phyloP scores from a whole-genome alignment of 2,329 filamentous ascomycete species.

The Pestalotiopsis sp. region DNA sequence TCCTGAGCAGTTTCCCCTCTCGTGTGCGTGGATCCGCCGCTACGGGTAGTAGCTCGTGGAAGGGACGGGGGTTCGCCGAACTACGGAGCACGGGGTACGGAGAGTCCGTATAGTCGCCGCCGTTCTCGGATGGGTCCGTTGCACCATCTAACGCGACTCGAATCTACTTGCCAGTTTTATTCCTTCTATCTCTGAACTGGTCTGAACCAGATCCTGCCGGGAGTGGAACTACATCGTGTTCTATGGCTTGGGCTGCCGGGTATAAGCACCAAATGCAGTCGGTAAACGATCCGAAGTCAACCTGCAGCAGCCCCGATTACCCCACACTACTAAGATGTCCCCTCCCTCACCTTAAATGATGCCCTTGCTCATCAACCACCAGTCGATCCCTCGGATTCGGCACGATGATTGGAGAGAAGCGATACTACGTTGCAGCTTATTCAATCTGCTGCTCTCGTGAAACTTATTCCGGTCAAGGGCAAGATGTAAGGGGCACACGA shows the following conservation, averaged over 20 bases:
- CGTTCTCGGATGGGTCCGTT: neutral
- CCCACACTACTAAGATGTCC: too few relatives aligned
- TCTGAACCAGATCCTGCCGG: too few relatives aligned
- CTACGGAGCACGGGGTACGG: neutral
- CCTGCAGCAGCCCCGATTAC: neutral
- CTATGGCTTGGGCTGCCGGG: too few relatives aligned
- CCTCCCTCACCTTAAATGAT: neutral
- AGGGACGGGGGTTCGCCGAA: neutral
- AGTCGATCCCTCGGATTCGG: neutral
- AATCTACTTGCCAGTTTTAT: too few relatives aligned
- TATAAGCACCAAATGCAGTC: neutral
- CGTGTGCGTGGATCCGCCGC: neutral
- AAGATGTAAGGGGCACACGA: neutral
- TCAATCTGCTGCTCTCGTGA: neutral
- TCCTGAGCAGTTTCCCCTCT: neutral
- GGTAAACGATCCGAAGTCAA: neutral
- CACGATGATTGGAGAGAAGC: neutral
- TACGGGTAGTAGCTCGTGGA: neutral
- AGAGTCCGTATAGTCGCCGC: neutral
- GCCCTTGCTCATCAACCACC: neutral
- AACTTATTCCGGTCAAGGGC: neutral
- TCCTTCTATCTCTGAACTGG: too few relatives aligned
- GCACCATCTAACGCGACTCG: neutral
- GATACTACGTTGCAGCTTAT: constrained; percentile 2
- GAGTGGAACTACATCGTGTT: too few relatives aligned